Evolutionary conservation across 305 asterid genomes (phyloP).

Genomic region (Striga hermonthica): DNA sequence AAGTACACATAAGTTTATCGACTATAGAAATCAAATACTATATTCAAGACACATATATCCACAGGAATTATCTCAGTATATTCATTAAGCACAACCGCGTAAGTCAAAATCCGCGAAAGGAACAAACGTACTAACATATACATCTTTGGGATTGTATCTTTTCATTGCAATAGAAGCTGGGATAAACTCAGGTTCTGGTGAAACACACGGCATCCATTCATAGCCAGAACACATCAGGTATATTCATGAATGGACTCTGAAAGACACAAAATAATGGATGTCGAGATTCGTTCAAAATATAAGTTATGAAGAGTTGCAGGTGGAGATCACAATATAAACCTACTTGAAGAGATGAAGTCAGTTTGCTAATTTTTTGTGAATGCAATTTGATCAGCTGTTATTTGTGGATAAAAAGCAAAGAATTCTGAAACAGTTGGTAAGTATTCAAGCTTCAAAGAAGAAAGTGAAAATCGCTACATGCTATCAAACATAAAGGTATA

Average conservation of each 20-base stretch:
- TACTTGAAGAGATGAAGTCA: neutral
- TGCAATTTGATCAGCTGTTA: neutral
- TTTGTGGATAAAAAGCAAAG: neutral
- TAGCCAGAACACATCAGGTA: no score
- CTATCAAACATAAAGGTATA: slow-evolving; percentile 1
- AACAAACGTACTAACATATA: neutral
- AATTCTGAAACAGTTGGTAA: neutral
- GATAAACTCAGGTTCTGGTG: neutral
- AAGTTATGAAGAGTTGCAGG: neutral
- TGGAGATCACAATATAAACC: slow-evolving; percentile 11
- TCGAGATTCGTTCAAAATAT: neutral
- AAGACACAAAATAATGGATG: neutral
- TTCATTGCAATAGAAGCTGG: slow-evolving; percentile 4
- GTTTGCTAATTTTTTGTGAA: neutral
- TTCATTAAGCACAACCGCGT: neutral
- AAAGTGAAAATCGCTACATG: neutral
- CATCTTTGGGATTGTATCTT: slow-evolving; percentile 14
- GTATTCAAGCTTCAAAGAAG: neutral
- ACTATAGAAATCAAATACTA: neutral
- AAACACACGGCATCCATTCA: neutral
- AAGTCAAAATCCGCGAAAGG: neutral
- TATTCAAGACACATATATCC: neutral
- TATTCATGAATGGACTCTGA: no score
- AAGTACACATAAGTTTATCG: neutral
- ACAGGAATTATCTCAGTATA: neutral